A percentile compares a stretch with the other conserved stretches of the same genome.
These are phyloP conservation scores for Entelexis paramagnoliae DNA, from an alignment of 1,139 yeast genomes.

Conservation along the genomic window DNA sequence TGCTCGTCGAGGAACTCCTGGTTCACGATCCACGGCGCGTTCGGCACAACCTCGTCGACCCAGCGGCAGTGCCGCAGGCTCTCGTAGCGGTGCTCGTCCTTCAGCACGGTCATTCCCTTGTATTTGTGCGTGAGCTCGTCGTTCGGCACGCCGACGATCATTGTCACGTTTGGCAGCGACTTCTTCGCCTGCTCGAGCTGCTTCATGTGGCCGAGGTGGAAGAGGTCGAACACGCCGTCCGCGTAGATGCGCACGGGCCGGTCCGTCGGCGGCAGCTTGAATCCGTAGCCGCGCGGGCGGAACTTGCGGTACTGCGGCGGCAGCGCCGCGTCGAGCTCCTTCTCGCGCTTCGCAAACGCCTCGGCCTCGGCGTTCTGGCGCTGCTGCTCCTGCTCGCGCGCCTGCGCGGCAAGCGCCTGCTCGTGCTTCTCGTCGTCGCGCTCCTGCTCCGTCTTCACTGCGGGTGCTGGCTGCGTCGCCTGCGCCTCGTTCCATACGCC, in stretches of 20 bases:
- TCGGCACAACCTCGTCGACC: constrained; percentile 93
- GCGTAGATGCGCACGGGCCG: constrained; percentile 88
- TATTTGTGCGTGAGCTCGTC: constrained; percentile 84
- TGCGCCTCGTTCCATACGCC: constrained; percentile 18
- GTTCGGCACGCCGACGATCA: constrained; percentile 86
- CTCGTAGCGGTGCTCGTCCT: constrained; percentile 80
- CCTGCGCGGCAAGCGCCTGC: neutral
- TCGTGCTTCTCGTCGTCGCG: constrained; percentile 1
- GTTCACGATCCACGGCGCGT: constrained; percentile 94
- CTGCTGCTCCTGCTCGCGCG: constrained; percentile 13
- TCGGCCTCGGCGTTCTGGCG: constrained; percentile 7
- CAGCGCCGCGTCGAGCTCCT: constrained; percentile 45
- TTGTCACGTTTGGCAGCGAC: constrained; percentile 70
- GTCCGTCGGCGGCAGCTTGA: constrained; percentile 75
- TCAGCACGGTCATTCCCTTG: constrained; percentile 84
- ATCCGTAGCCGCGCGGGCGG: constrained; percentile 36
- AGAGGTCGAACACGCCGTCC: constrained; percentile 93
- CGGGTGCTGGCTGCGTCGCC: constrained; percentile 1
- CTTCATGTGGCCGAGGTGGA: constrained; percentile 95
- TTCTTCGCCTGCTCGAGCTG: constrained; percentile 95
- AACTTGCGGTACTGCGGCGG: constrained; percentile 35
- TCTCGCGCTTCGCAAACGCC: constrained; percentile 33
- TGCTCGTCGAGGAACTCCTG: constrained; percentile 69
- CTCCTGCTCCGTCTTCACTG: neutral
- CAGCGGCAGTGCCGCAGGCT: constrained; percentile 83